Percentiles rank a stretch among this genome's conserved stretches.
phyloP scores from a whole-genome alignment of 177 flowering plant genomes.

The Vitis hybrid region DNA sequence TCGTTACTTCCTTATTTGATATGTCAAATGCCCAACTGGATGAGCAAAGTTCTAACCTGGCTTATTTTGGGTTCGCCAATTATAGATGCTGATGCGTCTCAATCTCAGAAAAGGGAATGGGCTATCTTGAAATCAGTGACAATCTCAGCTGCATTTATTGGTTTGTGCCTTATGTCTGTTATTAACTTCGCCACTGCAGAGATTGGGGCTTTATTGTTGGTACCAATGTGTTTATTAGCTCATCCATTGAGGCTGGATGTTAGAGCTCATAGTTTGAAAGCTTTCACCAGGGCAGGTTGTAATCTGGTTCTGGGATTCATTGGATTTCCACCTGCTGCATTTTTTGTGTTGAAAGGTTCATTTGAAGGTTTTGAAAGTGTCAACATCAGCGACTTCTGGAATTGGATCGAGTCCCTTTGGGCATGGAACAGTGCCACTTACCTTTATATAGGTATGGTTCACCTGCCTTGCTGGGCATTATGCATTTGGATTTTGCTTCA shows the following conservation, averaged over 20 bases:
- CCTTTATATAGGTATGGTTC: slow-evolving; percentile 68
- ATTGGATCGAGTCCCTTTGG: slow-evolving; percentile 84
- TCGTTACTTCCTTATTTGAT: slow-evolving; percentile 68
- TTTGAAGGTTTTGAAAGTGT: slow-evolving; percentile 36
- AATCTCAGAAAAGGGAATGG: slow-evolving; percentile 52
- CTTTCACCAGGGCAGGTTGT: slow-evolving; percentile 32
- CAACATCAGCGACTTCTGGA: slow-evolving; percentile 71
- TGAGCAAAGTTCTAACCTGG: slow-evolving; percentile 51
- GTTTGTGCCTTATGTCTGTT: slow-evolving; percentile 86
- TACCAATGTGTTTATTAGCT: slow-evolving; percentile 75
- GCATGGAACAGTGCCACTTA: slow-evolving; percentile 93
- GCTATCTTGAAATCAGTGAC: slow-evolving; percentile 68
- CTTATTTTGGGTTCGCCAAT: slow-evolving; percentile 45
- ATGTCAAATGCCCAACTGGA: slow-evolving; percentile 42
- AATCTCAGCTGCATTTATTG: slow-evolving; percentile 66
- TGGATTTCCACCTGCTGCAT: slow-evolving; percentile 63
- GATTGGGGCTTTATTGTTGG: slow-evolving; percentile 76
- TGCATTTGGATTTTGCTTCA: slow-evolving; percentile 48
- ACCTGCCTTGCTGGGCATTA: slow-evolving; percentile 86
- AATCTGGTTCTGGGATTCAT: slow-evolving; percentile 45
- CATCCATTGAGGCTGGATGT: slow-evolving; percentile 55
- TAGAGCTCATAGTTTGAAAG: slow-evolving; percentile 27
- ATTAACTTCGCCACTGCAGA: slow-evolving; percentile 93
- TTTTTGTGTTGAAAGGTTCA: slow-evolving; percentile 45
- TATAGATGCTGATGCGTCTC: slow-evolving; percentile 16